phyloP scores from a whole-genome alignment of 1,139 yeast genomes.

The Yamadazyma sp. region DNA sequence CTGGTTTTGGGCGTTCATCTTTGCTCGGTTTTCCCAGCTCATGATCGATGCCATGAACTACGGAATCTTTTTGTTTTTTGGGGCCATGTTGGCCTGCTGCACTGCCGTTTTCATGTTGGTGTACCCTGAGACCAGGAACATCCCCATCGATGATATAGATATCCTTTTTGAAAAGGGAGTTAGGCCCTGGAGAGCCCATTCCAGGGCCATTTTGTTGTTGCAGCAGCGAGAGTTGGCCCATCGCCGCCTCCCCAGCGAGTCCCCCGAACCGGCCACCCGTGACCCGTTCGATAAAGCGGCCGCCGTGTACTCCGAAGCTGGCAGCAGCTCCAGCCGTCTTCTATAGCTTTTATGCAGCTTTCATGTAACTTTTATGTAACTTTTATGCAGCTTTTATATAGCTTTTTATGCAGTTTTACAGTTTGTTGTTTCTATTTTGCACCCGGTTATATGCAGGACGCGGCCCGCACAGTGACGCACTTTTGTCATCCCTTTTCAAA shows the following conservation, averaged over 20 bases:
- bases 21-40: constrained; percentile 46
- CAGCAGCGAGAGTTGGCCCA: constrained; percentile 1
- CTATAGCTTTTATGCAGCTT: constrained; percentile 4
- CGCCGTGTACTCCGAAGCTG: constrained; percentile 1
- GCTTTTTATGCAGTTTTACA: too few relatives aligned
- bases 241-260: not conserved
- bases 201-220: constrained; percentile 9
- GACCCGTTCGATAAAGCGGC: too few relatives aligned
- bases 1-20: constrained; percentile 52
- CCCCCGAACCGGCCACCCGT: too few relatives aligned
- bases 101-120: constrained; percentile 33
- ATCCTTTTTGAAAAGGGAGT: constrained; percentile 30
- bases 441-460: constrained; percentile 1
- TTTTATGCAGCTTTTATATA: too few relatives aligned
- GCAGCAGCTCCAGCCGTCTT: constrained; percentile 9
- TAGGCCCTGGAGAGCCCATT: constrained; percentile 15
- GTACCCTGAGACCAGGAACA: constrained; percentile 47
- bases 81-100: constrained; percentile 34
- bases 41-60: constrained; percentile 42
- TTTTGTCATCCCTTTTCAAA: constrained; percentile 7
- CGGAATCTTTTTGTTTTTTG: constrained; percentile 48
- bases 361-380: too few relatives aligned
- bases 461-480: constrained; percentile 1
- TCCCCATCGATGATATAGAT: constrained; percentile 46
- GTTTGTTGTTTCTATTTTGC: too few relatives aligned